These are phyloP conservation scores for Aspergillus conjunctus DNA, from an alignment of 495 filamentous ascomycete species.

Conservation along the genomic window DNA sequence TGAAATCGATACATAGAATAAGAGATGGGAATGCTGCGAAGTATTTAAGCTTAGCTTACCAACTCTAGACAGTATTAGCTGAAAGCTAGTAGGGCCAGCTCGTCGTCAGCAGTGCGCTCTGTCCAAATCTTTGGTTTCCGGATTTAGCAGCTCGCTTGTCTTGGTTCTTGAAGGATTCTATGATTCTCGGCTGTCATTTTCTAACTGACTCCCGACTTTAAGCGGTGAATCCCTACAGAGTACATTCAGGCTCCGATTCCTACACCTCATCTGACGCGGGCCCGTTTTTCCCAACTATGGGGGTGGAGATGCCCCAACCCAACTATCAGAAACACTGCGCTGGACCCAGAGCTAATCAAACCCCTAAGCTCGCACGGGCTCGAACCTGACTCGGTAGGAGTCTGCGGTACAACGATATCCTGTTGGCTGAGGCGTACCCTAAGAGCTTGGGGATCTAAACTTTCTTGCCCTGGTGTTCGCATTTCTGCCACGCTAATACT, in stretches of 20 bases:
- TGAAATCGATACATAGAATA: neutral
- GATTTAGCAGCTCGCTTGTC: neutral
- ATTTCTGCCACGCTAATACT: no score
- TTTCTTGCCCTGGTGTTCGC: neutral
- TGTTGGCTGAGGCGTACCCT: neutral
- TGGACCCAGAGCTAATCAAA: neutral
- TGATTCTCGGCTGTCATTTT: slow-evolving; percentile 6
- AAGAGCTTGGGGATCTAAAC: neutral
- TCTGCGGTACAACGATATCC: neutral
- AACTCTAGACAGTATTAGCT: slow-evolving; percentile 2
- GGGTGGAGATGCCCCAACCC: neutral
- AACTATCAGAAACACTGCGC: slow-evolving; percentile 1
- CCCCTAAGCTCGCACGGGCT: neutral
- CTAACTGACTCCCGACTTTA: neutral
- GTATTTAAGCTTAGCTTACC: slow-evolving; percentile 5
- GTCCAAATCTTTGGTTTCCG: neutral
- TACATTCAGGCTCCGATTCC: neutral
- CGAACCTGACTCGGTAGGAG: neutral
- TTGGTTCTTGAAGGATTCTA: neutral
- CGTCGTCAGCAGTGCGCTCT: slow-evolving; percentile 3
- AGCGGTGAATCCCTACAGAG: slow-evolving; percentile 1
- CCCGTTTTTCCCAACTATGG: neutral
- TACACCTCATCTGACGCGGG: slow-evolving; percentile 4
- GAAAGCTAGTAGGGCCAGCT: neutral
- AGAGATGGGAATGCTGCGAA: neutral